Evolutionary conservation across 1,284 basidiomycete species (phyloP), one percentile per base, ranked within the genome.

Genomic region (Ustilago xerochloae): DNA sequence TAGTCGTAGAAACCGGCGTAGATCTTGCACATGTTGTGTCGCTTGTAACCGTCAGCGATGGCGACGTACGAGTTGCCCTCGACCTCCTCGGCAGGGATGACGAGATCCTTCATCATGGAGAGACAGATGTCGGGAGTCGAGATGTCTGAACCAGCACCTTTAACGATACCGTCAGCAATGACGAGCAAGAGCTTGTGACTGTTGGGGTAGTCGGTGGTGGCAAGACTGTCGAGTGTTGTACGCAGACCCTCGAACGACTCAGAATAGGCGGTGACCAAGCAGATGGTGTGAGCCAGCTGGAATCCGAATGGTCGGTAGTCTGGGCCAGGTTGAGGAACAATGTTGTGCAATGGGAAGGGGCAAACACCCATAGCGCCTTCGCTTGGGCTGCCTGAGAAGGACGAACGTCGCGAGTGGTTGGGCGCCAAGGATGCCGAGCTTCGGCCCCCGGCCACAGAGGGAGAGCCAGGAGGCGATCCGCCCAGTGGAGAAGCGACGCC

Each of bases 1-100:
- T 99, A 99, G 70, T 91, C 89, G 86, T 99, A 99, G 87, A 94
- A 99, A 4, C 97, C 97, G 32, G 96, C 94, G 81, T 92, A 98
- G 45, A 99, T 94, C 87, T 96, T 96, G 64, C 96, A 96, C 94
- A 97, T 97, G 86, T 99, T 99, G 88, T 98, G 96, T 22, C 93
- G 89, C 87, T 98, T 99, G 88, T 97, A 93, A 30, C 97, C 97
- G 84, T 99, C 95, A 24, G 97, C 97, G 80, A 99, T 98, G 65
- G 97, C 94, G 47, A 98, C 94, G 84, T 99, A 99, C 51, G 94
- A 97, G 81, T 97, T 92, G 8, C 94, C 88, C 84, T 97, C 93
- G 50, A 98, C 94, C 65, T 98, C 93, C 32, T 91, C 87, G 0
- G 90, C 89, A 0, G 90, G 87, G n/a, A 93, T 88, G 64, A 97